A percentile compares a stretch with the other conserved stretches of the same genome.
phyloP scores from a whole-genome alignment of 305 asterid genomes.

The Nicotiana rustica region DNA sequence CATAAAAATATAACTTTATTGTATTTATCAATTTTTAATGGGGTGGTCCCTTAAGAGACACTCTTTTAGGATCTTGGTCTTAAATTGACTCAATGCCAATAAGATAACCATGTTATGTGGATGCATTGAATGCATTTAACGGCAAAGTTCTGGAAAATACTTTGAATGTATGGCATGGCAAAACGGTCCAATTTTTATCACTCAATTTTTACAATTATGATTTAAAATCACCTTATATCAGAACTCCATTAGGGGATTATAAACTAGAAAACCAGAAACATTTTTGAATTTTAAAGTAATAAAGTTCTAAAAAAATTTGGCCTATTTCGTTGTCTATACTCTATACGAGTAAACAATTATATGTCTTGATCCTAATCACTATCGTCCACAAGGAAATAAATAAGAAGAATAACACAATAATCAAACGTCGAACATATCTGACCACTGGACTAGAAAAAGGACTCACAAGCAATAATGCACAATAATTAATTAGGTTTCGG shows the following conservation, averaged over 20 bases:
- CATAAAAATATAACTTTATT: no score
- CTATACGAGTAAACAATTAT: neutral
- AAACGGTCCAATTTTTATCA: no score
- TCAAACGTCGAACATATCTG: neutral
- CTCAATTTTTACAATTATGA: no score
- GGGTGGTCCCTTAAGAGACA: neutral
- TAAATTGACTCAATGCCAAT: neutral
- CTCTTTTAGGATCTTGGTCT: neutral
- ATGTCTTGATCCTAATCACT: neutral
- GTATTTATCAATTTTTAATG: neutral
- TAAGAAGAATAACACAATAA: neutral
- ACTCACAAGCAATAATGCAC: neutral
- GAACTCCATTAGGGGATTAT: no score
- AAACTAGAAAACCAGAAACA: no score
- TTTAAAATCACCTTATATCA: no score
- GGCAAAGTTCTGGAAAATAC: conserved; percentile 19
- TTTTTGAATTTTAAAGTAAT: no score
- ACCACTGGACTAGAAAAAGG: neutral
- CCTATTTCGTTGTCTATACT: neutral
- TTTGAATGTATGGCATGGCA: neutral
- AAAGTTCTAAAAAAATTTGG: neutral
- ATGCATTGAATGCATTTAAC: neutral
- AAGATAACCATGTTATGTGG: conserved; percentile 1
- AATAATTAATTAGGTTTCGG: neutral
- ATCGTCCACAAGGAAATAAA: neutral